A percentile compares a stretch with the other conserved stretches of the same genome.
Evolutionary conservation across 139 green algal species (phyloP).

Genomic region (Raphidocelis subcapitata): DNA sequence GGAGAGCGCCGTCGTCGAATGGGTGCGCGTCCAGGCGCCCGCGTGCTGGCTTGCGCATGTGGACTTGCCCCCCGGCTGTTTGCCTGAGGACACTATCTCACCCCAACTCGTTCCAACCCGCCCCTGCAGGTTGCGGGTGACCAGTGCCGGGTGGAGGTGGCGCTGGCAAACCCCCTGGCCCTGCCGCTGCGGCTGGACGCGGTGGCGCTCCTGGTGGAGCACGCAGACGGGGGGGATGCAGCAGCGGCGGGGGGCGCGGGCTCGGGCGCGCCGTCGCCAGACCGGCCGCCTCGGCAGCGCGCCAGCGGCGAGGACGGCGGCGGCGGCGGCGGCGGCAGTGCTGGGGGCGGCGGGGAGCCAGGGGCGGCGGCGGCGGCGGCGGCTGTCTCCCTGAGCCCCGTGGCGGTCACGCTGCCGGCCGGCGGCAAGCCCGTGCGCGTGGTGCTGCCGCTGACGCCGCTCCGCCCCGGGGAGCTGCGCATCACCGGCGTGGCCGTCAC

Average conservation of each 20-base stretch:
- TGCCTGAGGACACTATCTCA: too few relatives aligned
- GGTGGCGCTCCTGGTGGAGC: slow-evolving; percentile 17
- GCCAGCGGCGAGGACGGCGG: slow-evolving; percentile 19
- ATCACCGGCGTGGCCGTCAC: slow-evolving; percentile 50
- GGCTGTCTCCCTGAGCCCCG: not conserved
- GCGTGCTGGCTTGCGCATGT: too few relatives aligned
- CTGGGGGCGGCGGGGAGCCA: slow-evolving; percentile 25
- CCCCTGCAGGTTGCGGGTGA: slow-evolving; percentile 69
- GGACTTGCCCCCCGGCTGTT: too few relatives aligned
- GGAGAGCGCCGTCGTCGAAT: slow-evolving; percentile 17
- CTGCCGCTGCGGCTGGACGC: slow-evolving; percentile 50
- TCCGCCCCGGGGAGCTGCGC: slow-evolving; percentile 44
- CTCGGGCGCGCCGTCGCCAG: not conserved
- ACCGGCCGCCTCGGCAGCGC: slow-evolving; percentile 35
- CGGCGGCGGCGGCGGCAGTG: slow-evolving; percentile 31
- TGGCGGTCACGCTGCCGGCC: slow-evolving; percentile 35
- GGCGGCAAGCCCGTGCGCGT: slow-evolving; percentile 48
- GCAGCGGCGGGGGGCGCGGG: not conserved
- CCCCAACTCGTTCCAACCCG: too few relatives aligned
- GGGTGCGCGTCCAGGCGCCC: too few relatives aligned
- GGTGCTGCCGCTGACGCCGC: slow-evolving; percentile 38
- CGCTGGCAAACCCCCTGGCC: slow-evolving; percentile 64
- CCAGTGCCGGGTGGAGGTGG: slow-evolving; percentile 61
- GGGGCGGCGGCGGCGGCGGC: slow-evolving; percentile 27
- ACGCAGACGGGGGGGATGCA: too few relatives aligned